Evolutionary conservation across 805 yeast genomes (phyloP).

Genomic region (Lipomyces lipofer): DNA sequence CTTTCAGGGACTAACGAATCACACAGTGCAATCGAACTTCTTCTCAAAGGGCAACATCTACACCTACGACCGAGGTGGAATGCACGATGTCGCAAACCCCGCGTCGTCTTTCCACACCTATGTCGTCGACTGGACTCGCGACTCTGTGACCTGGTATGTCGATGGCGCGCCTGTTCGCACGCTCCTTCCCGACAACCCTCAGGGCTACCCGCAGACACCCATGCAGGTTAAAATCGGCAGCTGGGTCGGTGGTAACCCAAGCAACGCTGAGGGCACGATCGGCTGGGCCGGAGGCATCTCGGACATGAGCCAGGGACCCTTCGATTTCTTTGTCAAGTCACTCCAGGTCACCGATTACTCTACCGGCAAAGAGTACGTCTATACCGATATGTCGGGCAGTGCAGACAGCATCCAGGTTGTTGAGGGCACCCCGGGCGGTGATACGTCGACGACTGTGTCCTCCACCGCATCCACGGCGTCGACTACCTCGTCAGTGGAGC

Average conservation of each 20-base stretch:
- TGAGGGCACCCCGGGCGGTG: conserved; percentile 57
- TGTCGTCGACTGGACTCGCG: conserved; percentile 80
- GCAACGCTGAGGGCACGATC: conserved; percentile 59
- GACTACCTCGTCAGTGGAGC: conserved; percentile 2
- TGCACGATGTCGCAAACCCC: conserved; percentile 61
- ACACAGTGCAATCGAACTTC: conserved; percentile 43
- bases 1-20: not conserved
- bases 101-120: conserved; percentile 67
- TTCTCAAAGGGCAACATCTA: conserved; percentile 79
- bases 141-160: conserved; percentile 63
- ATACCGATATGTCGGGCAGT: conserved; percentile 45
- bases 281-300: conserved; percentile 77
- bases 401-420: conserved; percentile 45
- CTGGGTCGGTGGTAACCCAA: conserved; percentile 55
- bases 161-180: conserved; percentile 73
- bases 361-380: conserved; percentile 47
- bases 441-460: conserved; percentile 25
- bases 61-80: conserved; percentile 78
- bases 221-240: conserved; percentile 64
- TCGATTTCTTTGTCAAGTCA: conserved; percentile 58
- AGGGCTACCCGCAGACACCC: conserved; percentile 89
- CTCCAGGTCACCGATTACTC: conserved; percentile 60
- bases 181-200: conserved; percentile 45
- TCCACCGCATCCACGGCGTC: conserved; percentile 26
- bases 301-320: conserved; percentile 63